Base-by-base conservation (phyloP, 2,329 filamentous ascomycete species). In the Fusarium compactum region DNA sequence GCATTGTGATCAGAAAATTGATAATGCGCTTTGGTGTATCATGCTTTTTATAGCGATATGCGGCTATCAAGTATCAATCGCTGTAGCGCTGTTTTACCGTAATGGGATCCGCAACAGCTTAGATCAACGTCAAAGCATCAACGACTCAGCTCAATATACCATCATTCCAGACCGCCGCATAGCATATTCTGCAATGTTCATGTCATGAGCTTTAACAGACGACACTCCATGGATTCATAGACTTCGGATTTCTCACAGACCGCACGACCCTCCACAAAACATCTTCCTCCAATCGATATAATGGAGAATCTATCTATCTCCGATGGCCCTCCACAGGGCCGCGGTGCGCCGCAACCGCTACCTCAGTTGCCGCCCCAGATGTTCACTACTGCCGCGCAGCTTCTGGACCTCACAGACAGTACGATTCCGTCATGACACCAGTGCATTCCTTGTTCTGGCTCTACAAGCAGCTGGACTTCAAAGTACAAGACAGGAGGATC, bases 401-500 rank as follows among this genome's bases (percentile, higher is more conserved):
- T 99, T 63, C 85, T 99, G 63, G 96, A 99, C 80, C 87, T 99
- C 77, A 98, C 96, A 76, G 96, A 99, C 84, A 99, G 95, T 98
- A 89, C 85, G 92, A 77, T 50, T 54, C 58, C 76, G 62, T 64
- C 60, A 51, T 65, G 32, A 46, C 52, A 51, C 27, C 53, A 62
- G 41, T 64, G 58, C 22, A 60, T 70, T 64, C 53, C 44, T 60
- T 50, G 24, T 46, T 51, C 46, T 29, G 24, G 51, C 48, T 48
- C 32, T 25, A 38, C 22, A 30, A 40, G 32, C 41, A 48, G 40
- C 41, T 43, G 53, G 50, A 38, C 27, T 27, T 52, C 22, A 41
- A 38, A 29, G 29, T 58, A 44, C 43, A 51, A 70, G 38, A 63
- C 45, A 32, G 52, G 46, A 57, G 77, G 69, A 74, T 72, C 38